A percentile compares a stretch with the other conserved stretches of the same genome.
phyloP scores from a whole-genome alignment of 2,329 filamentous ascomycete genomes.

The Penicillium hesseltinei region DNA sequence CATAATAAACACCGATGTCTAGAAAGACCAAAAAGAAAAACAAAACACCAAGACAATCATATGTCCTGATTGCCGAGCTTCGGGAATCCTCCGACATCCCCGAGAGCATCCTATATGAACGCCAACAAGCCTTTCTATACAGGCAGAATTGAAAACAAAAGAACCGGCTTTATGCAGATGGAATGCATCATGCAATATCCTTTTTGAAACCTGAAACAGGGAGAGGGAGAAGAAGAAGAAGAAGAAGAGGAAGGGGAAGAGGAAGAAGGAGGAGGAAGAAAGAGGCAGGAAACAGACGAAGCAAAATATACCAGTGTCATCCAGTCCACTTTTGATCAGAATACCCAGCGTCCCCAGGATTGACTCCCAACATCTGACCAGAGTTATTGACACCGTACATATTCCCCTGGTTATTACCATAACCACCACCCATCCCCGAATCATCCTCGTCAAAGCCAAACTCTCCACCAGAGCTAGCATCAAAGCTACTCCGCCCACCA shows the following conservation, averaged over 20 bases:
- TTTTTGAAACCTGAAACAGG: constrained; percentile 1
- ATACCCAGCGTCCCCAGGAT: constrained; percentile 29
- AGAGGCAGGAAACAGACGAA: not conserved
- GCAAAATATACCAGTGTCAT: constrained; percentile 8
- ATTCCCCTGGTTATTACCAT: constrained; percentile 32
- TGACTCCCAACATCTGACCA: constrained; percentile 30
- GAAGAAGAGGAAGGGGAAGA: too few relatives aligned
- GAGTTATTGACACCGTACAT: constrained; percentile 31
- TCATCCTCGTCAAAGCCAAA: constrained; percentile 47
- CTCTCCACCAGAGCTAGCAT: constrained; percentile 46
- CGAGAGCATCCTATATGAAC: constrained; percentile 22
- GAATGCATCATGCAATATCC: constrained; percentile 2
- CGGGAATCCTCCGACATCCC: not conserved
- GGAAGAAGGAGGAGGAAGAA: not conserved
- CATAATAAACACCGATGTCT: not conserved
- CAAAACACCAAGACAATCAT: not conserved
- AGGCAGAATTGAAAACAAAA: not conserved
- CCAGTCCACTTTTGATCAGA: constrained; percentile 31
- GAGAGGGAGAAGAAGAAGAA: not conserved
- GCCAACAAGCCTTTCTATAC: constrained; percentile 24
- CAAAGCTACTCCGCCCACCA: constrained; percentile 60
- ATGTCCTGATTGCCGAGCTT: not conserved
- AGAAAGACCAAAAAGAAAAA: not conserved
- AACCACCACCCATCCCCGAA: constrained; percentile 37
- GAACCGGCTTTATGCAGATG: constrained; percentile 5